phyloP scores from a whole-genome alignment of 2,329 filamentous ascomycete genomes.

The Tolypocladium inflatum region DNA sequence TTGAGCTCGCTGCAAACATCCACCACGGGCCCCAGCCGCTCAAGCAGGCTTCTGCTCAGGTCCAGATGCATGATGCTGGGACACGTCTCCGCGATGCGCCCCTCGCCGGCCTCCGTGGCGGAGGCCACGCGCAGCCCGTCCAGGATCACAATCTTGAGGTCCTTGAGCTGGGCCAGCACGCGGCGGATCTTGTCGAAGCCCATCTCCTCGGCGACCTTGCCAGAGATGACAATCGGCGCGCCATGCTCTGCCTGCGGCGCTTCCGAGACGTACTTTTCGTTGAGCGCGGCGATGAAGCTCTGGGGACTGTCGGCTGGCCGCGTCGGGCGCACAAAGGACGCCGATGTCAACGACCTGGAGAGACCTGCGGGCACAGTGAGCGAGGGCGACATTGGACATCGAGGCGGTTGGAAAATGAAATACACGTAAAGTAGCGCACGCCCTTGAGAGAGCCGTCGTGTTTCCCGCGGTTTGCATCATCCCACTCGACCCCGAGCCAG shows the following conservation, averaged over 20 bases:
- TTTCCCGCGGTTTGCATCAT: constrained; percentile 77
- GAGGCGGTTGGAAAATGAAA: background rate
- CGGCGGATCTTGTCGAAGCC: constrained; percentile 88
- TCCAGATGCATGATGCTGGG: constrained; percentile 70
- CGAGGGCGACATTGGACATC: too few species aligned
- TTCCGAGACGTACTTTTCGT: constrained; percentile 72
- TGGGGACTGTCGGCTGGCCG: constrained; percentile 58
- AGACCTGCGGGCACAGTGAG: constrained; percentile 32
- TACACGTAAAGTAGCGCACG: constrained; percentile 75
- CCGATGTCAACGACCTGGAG: constrained; percentile 57
- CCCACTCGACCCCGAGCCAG: constrained; percentile 97
- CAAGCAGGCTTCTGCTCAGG: constrained; percentile 75
- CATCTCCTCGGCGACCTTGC: constrained; percentile 83
- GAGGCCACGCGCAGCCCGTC: constrained; percentile 59
- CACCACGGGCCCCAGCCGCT: constrained; percentile 54
- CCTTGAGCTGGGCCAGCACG: constrained; percentile 67
- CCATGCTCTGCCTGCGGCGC: constrained; percentile 24
- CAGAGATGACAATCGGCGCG: constrained; percentile 56
- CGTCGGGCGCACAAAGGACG: constrained; percentile 77
- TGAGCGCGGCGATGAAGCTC: constrained; percentile 71
- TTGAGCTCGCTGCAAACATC: constrained; percentile 62
- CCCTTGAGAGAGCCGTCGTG: constrained; percentile 80
- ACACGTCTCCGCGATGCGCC: constrained; percentile 40
- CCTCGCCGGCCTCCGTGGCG: constrained; percentile 20
- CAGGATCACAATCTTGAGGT: constrained; percentile 72